Base-by-base conservation (phyloP, 2,329 filamentous ascomycete genomes). In the Thielaviopsis populi region DNA sequence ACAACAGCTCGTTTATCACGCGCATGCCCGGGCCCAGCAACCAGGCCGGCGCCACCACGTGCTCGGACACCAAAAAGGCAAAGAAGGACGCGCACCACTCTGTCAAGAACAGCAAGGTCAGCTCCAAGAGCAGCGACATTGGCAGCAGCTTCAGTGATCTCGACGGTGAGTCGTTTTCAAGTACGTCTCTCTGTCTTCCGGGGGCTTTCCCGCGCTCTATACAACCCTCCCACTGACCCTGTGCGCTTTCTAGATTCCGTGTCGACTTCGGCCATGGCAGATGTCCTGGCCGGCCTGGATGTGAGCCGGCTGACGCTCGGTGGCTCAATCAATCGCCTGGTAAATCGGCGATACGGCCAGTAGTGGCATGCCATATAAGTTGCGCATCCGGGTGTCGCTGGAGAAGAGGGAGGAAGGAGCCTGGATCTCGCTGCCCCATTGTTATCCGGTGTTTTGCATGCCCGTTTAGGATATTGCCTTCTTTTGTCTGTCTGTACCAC, bases 131-230 rank as follows among this genome's bases (percentile, higher is more conserved):
- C 13, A 89, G 86, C 70, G 86, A 90, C 69, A 90, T 91, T 84
- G 87, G 88, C 0, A 92, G 88, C 72, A 91, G 88, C 69, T 94
- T 90, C 70, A 92, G 88, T 73, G 89, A 94, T 75, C 79, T 95
- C 53, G 89, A 92, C 71, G 88, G 87, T 83, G 76, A 66, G 72
- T 69, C 65, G 53, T 62, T n/a, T 65, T 56, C 50, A 15, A 60
- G 59, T 62, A 61, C 10, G 40, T 61, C 60, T 61, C 7, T 22
- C 66, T 63, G 64, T 24, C 54, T 42, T 19, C 41, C 33, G 33
- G 33, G 33, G 6, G 33, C 27, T 7, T 13, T n/a, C 30, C 15
- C 53, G n/a, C 15, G 10, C 2, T 43, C 30, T 54, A 53, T 62
- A 61, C 19, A 50, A 27, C 7, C 27, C 22, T 2, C 8, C 11